Evolutionary conservation across 768 basidiomycete species (phyloP).

Genomic region (Hypholoma sublateritium): DNA sequence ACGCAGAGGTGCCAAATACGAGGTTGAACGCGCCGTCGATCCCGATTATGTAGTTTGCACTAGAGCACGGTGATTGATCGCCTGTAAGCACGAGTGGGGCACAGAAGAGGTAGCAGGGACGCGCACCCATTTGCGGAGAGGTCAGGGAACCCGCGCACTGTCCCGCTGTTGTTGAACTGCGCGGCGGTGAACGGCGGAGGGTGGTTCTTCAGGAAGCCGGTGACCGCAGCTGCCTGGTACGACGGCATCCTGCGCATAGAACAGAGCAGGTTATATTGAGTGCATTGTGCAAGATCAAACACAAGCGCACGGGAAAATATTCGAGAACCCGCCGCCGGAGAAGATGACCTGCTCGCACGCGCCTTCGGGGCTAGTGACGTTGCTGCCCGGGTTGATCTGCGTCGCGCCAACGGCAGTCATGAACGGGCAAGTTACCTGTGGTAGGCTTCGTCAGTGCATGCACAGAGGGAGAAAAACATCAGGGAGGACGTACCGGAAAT

Average conservation of each 20-base stretch:
- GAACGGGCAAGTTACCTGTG: slow-evolving; percentile 44
- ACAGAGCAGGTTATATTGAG: background rate
- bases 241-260: slow-evolving; percentile 33
- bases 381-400: slow-evolving; percentile 42
- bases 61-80: slow-evolving; percentile 1
- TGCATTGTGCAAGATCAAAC: background rate
- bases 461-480: background rate
- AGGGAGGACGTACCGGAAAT: slow-evolving; percentile 19
- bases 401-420: slow-evolving; percentile 53
- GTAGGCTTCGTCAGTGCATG: background rate
- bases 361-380: slow-evolving; percentile 40
- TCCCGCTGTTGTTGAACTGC: slow-evolving; percentile 48
- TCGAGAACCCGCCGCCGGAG: slow-evolving; percentile 54
- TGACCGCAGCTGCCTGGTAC: slow-evolving; percentile 44
- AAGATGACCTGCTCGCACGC: slow-evolving; percentile 47
- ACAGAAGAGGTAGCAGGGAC: background rate
- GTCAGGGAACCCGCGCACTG: slow-evolving; percentile 47
- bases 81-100: background rate
- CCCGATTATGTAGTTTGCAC: slow-evolving; percentile 41
- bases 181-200: slow-evolving; percentile 34
- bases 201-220: slow-evolving; percentile 33
- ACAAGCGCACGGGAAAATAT: slow-evolving; percentile 34
- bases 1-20: slow-evolving; percentile 43
- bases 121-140: slow-evolving; percentile 46
- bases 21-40: slow-evolving; percentile 35